Base-by-base conservation (phyloP, 2,329 filamentous ascomycete species). In the Botrytis pseudocinerea region DNA sequence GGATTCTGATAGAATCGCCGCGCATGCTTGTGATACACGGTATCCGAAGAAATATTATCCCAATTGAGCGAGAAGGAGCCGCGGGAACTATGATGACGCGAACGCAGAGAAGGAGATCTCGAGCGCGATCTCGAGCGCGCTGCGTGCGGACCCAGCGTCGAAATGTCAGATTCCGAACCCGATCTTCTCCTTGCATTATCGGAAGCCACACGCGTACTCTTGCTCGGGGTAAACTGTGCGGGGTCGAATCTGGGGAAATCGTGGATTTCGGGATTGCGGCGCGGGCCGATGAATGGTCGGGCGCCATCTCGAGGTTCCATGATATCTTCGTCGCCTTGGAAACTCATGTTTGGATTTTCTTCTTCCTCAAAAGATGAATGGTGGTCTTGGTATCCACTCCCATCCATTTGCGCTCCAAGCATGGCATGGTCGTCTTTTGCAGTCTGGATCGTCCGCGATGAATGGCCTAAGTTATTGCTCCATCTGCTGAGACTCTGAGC, bases 21-120 rank as follows among this genome's bases (percentile, higher is more conserved):
- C 40, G 65, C 65, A 68, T 68, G 65, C n/a, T 57, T 68, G 8
- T 68, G 65, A 22, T 68, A 68, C 35, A 68, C 65, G 14, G 65
- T 57, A 42, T 68, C 65, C 5, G 65, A 68, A 16, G 65, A 68
- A 20, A 68, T 68, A 5, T 68, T 68, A 16, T 68, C 48, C 65
- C 48, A 68, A 32, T 57, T 68, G n/a, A 68, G 25, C 20, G 65
- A 57, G 65, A 68, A 68, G 22, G 65, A 57, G 10, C 48, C 65
- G 38, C 65, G 48, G 12, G 48, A 57, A 28, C 65, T 57, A 22
- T 57, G 42, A 42, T 68, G 65, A 4, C 38, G 48, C 1, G 35
- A 68, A 14, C 2, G 9, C 5, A 68, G 18, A 22, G 65, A 68
- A 10, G 65, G 64, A 7, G 64, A 68, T 22, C 25, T 8, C 10